These are phyloP conservation scores for Hortiboletus flavorubellus DNA, from an alignment of 768 basidiomycete species.

Conservation along the genomic window DNA sequence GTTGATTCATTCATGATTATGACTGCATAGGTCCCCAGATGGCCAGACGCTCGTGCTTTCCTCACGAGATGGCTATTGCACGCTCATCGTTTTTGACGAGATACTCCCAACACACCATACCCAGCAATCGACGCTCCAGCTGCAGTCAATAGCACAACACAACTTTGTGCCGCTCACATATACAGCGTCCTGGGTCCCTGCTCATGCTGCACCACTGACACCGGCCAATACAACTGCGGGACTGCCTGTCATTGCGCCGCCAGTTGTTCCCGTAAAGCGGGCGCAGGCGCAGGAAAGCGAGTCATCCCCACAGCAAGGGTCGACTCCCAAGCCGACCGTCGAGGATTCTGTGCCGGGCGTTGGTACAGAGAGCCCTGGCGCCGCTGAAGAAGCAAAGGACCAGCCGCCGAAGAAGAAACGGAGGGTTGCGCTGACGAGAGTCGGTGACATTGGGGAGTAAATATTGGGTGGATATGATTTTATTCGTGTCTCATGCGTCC, in stretches of 20 bases:
- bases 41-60: slow-evolving; percentile 91
- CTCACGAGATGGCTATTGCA: slow-evolving; percentile 96
- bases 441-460: slow-evolving; percentile 51
- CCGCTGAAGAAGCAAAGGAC: slow-evolving; percentile 22
- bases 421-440: slow-evolving; percentile 68
- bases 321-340: slow-evolving; percentile 31
- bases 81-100: slow-evolving; percentile 92
- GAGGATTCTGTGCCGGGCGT: slow-evolving; percentile 19
- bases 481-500: slow-evolving; percentile 4
- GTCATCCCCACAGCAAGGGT: slow-evolving; percentile 1
- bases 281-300: slow-evolving; percentile 31
- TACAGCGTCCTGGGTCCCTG: slow-evolving; percentile 15
- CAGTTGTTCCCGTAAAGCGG: slow-evolving; percentile 35
- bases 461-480: neutral
- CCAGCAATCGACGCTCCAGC: slow-evolving; percentile 86
- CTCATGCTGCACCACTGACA: slow-evolving; percentile 21
- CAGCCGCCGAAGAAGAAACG: slow-evolving; percentile 86
- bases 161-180: slow-evolving; percentile 64
- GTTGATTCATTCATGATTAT: slow-evolving; percentile 3
- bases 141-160: slow-evolving; percentile 87
- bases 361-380: slow-evolving; percentile 2
- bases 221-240: slow-evolving; percentile 35
- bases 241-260: slow-evolving; percentile 30
- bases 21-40: slow-evolving; percentile 77
- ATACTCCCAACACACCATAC: slow-evolving; percentile 84